A percentile compares a stretch with the other conserved stretches of the same genome.
Evolutionary conservation across 2,329 filamentous ascomycete genomes (phyloP).

Genomic region (Fusarium chlamydosporum): DNA sequence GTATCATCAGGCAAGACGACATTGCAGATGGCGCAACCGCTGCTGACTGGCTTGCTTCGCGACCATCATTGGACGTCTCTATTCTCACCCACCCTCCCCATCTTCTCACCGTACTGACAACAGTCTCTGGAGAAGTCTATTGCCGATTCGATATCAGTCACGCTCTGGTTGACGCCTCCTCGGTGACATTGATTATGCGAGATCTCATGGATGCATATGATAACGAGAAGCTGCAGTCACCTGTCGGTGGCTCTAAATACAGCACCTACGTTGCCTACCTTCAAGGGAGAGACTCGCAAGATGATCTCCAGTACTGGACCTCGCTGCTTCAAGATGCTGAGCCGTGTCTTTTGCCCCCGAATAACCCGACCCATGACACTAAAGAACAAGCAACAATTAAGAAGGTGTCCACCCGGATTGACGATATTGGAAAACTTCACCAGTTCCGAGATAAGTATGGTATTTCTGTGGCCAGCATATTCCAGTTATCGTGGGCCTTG

Average conservation of each 20-base stretch:
- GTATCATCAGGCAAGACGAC: background rate
- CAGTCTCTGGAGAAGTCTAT: background rate
- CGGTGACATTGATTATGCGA: constrained; percentile 2
- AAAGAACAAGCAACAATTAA: background rate
- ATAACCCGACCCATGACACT: background rate
- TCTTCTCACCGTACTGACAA: background rate
- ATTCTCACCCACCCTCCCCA: constrained; percentile 1
- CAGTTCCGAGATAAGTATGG: constrained; percentile 6
- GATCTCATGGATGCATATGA: constrained; percentile 3
- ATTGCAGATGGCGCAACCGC: background rate
- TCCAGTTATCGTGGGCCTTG: constrained; percentile 5
- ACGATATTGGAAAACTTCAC: background rate
- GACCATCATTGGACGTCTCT: constrained; percentile 1
- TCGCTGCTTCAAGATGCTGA: background rate
- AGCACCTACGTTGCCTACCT: constrained; percentile 4
- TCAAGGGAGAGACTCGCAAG: background rate
- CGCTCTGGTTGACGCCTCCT: constrained; percentile 6
- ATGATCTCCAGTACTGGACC: constrained; percentile 12
- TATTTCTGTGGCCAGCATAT: constrained; percentile 4
- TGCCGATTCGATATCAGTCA: constrained; percentile 7
- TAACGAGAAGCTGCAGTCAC: background rate
- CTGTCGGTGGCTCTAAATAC: constrained; percentile 1
- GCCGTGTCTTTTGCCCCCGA: background rate
- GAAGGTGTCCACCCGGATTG: background rate
- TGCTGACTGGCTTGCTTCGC: constrained; percentile 7